These are phyloP conservation scores for Bathelium albidoporum DNA, from an alignment of 495 filamentous ascomycete genomes.

Conservation along the genomic window DNA sequence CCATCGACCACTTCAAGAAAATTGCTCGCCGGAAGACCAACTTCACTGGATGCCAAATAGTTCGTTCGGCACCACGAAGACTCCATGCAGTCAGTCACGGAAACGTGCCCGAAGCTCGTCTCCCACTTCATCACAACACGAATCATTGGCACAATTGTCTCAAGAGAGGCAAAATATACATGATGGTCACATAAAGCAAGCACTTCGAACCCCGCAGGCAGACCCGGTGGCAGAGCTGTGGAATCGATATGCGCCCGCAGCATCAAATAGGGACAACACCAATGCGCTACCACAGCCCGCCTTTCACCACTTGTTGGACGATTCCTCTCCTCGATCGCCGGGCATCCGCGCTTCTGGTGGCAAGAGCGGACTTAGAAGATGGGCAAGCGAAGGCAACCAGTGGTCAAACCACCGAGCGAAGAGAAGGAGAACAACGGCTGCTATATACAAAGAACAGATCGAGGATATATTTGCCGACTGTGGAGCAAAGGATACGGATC, in stretches of 20 bases:
- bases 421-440: conserved; percentile 41
- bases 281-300: conserved; percentile 16
- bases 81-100: conserved; percentile 40
- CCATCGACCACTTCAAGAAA: conserved; percentile 33
- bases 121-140: conserved; percentile 59
- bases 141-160: conserved; percentile 36
- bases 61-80: conserved; percentile 39
- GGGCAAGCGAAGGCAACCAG: conserved; percentile 58
- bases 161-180: conserved; percentile 36
- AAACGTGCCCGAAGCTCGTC: conserved; percentile 79
- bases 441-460: conserved; percentile 24
- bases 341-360: conserved; percentile 22
- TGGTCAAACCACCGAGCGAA: conserved; percentile 47
- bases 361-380: conserved; percentile 29
- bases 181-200: conserved; percentile 43
- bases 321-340: conserved; percentile 28
- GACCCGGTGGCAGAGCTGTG: conserved; percentile 82
- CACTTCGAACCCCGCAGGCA: conserved; percentile 61
- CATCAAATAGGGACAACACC: conserved; percentile 16
- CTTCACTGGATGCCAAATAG: conserved; percentile 55
- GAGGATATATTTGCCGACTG: conserved; percentile 25
- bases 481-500: conserved; percentile 18
- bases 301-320: conserved; percentile 28
- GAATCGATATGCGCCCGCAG: conserved; percentile 52
- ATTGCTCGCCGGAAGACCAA: conserved; percentile 58